Base-by-base conservation (phyloP, 2,329 filamentous ascomycete genomes). In the Sphaerulina vaccinii region DNA sequence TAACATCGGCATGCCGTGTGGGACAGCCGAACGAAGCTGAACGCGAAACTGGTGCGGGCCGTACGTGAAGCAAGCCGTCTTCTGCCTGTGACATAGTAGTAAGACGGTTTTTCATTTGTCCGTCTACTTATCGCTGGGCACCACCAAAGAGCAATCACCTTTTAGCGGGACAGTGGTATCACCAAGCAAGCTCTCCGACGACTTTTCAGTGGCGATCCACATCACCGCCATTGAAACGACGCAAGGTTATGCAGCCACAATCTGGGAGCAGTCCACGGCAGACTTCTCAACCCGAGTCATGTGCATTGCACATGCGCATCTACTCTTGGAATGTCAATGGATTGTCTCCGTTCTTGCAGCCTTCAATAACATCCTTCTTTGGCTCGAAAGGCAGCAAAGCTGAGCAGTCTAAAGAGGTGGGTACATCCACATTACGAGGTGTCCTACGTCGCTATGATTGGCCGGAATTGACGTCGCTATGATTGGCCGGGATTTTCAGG, bases 291-390 rank as follows among this genome's bases (percentile, higher is more conserved):
- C 38, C 15, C 3, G 18, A 15, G 24, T 36, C 23, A 15, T 22
- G 51, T 10, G 22, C 7, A n/a, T 10, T 10, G 7, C 32, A 15
- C n/a, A 37, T 75, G 9, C 62, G 63, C 5, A 68, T 78, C 22
- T 75, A 72, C 60, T 73, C 73, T 8, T 78, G 75, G 75, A 77
- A 78, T 57, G 64, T 78, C 58, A 76, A 78, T 56, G 74, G 75
- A 46, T 73, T 78, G 33, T 57, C 60, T 3, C 72, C 74, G 0
- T 73, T 78, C 40, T 64, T 72, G 3, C 70, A 72, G 49, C 63
- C 59, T 21, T 53, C 69, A 2, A 74, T 78, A 24, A 71, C 68
- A 0, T 69, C 68, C 2, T 75, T 71, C 57, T 73, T 75, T 49
- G 29, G 55, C 29, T 35, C 33, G 3, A 24, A 13, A 40, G 22